These are phyloP conservation scores for Raphidocelis subcapitata DNA, from an alignment of 139 green algal genomes.

Conservation along the genomic window DNA sequence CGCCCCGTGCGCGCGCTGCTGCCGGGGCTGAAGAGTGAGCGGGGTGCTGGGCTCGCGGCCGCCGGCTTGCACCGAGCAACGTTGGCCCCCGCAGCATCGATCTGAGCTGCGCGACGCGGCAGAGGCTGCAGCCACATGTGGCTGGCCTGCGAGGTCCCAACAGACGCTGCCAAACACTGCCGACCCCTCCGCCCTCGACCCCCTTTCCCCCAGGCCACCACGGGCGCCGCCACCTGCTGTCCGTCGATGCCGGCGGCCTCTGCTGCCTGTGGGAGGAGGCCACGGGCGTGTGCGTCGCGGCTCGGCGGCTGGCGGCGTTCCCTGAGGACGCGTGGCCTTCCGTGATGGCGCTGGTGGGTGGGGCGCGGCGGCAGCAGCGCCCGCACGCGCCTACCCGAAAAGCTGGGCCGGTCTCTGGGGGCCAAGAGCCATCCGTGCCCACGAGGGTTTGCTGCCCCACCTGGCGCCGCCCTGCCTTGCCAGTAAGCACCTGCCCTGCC, in stretches of 20 bases:
- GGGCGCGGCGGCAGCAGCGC: no score
- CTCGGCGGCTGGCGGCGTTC: conserved; percentile 13
- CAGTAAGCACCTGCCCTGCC: conserved; percentile 4
- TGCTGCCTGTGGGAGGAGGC: conserved; percentile 22
- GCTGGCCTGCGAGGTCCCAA: background rate
- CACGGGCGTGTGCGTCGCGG: conserved; percentile 6
- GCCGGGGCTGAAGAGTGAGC: conserved; percentile 9
- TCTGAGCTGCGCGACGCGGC: background rate
- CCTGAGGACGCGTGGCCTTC: background rate
- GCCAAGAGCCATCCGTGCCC: background rate
- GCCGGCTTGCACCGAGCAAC: no score
- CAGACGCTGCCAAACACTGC: background rate
- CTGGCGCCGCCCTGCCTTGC: background rate
- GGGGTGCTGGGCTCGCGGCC: no score
- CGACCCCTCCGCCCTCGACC: background rate
- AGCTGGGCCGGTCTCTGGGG: background rate
- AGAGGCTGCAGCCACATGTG: background rate
- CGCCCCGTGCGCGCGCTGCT: conserved; percentile 21
- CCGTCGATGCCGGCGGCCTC: conserved; percentile 20
- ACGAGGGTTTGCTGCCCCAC: background rate
- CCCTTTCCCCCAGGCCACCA: background rate
- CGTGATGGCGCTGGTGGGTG: conserved; percentile 18
- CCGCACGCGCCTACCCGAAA: no score
- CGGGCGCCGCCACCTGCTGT: conserved; percentile 13
- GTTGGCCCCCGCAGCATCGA: no score